Evolutionary conservation across 805 yeast genomes (phyloP).

Genomic region (Hagleromyces aurorensis): DNA sequence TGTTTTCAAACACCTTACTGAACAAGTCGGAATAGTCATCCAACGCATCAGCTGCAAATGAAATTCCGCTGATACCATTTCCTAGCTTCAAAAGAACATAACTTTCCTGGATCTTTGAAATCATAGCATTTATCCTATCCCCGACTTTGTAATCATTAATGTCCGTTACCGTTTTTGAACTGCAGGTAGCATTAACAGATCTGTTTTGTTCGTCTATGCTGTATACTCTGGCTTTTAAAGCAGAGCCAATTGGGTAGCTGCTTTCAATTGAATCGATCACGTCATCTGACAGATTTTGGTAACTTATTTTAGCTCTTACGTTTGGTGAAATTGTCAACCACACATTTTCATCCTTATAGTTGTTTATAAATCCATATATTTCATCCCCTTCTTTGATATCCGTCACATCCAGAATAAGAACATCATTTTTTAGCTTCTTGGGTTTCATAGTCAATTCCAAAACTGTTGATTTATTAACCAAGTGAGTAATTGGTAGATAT

Average conservation of each 20-base stretch:
- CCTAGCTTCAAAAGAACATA: conserved; percentile 65
- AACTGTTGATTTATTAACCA: conserved; percentile 45
- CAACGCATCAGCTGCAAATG: conserved; percentile 71
- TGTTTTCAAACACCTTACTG: conserved; percentile 38
- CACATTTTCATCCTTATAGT: conserved; percentile 47
- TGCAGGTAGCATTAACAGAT: conserved; percentile 42
- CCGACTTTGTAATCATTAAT: conserved; percentile 47
- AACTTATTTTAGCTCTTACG: conserved; percentile 56
- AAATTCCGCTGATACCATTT: conserved; percentile 43
- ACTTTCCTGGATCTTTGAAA: conserved; percentile 49
- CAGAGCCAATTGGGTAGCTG: conserved; percentile 66
- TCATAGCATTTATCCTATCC: conserved; percentile 49
- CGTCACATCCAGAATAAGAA: conserved; percentile 32
- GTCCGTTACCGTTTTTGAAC: conserved; percentile 36
- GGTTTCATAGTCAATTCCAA: conserved; percentile 57
- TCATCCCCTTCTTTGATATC: conserved; percentile 43
- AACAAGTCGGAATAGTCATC: conserved; percentile 53
- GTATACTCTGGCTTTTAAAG: conserved; percentile 50
- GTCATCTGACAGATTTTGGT: conserved; percentile 55
- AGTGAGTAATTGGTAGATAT: conserved; percentile 58
- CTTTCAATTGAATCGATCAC: conserved; percentile 42
- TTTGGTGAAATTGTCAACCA: conserved; percentile 68
- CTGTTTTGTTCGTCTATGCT: conserved; percentile 47
- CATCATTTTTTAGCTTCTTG: conserved; percentile 29
- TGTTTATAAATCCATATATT: conserved; percentile 57